Conservation (phyloP, 2,329 filamentous ascomycete genomes). For the Pseudogymnoascus sp. region DNA sequence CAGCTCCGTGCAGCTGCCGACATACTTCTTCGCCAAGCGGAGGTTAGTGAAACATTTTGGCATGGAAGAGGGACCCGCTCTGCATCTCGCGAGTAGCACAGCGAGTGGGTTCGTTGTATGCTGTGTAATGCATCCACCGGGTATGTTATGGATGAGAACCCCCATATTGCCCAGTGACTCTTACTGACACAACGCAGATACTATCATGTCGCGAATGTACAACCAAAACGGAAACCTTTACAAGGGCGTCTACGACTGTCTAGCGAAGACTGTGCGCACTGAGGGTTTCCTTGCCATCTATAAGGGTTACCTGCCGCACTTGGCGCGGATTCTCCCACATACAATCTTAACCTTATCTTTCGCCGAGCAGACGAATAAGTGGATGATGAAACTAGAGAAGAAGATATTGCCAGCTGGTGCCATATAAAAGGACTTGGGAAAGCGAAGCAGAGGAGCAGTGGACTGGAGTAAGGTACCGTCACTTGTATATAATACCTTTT, state of each 20-base stretch:
- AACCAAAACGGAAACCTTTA: conserved; percentile 99
- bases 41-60: conserved; percentile 71
- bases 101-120: conserved; percentile 93
- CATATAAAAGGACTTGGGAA: not conserved
- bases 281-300: conserved; percentile 91
- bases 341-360: conserved; percentile 88
- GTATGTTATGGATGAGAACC: conserved; percentile 36
- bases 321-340: conserved; percentile 89
- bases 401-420: conserved; percentile 37
- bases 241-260: conserved; percentile 81
- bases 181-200: conserved; percentile 46
- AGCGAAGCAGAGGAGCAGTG: not conserved
- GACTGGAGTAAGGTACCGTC: conserved; percentile 1
- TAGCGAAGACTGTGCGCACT: conserved; percentile 81
- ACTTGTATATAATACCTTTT: conserved; percentile 5
- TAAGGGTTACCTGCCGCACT: conserved; percentile 93
- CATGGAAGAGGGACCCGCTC: conserved; percentile 80
- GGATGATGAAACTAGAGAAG: conserved; percentile 70
- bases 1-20: conserved; percentile 90
- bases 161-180: conserved; percentile 12
- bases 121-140: conserved; percentile 94
- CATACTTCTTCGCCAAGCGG: conserved; percentile 96
- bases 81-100: conserved; percentile 84
- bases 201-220: conserved; percentile 97
- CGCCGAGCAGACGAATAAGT: conserved; percentile 94